Conservation (phyloP, 2,329 filamentous ascomycete species). For the Colletotrichum tropicale region DNA sequence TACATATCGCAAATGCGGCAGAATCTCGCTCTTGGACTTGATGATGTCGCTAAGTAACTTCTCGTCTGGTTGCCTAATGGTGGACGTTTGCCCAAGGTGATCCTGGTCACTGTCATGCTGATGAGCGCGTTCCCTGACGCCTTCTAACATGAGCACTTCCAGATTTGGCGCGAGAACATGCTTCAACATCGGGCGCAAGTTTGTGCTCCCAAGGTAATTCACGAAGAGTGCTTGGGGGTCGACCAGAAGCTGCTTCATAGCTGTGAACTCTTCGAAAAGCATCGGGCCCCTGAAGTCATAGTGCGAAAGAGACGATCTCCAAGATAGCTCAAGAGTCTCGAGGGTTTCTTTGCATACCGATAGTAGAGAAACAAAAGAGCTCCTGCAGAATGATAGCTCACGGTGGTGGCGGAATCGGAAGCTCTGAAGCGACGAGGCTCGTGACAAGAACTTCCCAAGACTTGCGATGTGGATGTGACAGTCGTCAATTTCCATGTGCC, state of each 20-base stretch:
- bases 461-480: background rate
- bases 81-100: rapidly evolving
- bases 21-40: background rate
- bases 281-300: background rate
- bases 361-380: background rate
- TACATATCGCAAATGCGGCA: background rate
- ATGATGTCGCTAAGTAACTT: background rate
- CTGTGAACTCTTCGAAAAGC: background rate
- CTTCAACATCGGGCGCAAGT: background rate
- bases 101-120: rapidly evolving
- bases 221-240: background rate
- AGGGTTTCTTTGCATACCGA: background rate
- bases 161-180: background rate
- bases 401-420: background rate
- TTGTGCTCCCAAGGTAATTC: background rate
- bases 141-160: background rate
- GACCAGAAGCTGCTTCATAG: background rate
- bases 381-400: background rate
- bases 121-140: rapidly evolving
- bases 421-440: background rate
- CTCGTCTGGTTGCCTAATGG: background rate
- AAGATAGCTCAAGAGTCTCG: background rate
- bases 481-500: background rate
- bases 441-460: background rate
- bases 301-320: background rate